Evolutionary conservation across 176 grass and related monocot species (phyloP), one percentile per base, ranked within the genome.

Genomic region (Zoysia japonica): DNA sequence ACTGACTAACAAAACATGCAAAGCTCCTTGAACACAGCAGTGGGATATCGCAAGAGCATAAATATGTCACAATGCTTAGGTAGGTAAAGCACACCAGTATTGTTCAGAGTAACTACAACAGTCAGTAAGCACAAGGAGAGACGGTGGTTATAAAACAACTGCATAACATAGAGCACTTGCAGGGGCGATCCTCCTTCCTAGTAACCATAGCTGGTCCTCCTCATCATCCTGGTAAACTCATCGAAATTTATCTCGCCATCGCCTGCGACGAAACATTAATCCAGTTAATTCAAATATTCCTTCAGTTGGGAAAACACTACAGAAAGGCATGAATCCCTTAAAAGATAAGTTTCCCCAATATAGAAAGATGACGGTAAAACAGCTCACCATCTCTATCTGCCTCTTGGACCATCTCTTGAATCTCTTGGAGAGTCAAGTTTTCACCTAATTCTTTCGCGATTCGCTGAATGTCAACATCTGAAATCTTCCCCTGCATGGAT

Each of bases 151-250:
- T 40, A 77, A 37, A 55, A 71, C 43, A 66, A 61, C 60, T 62
- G 70, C 62, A 67, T 37, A 28, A 55, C 35, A 43, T 38, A 36
- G 50, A 55, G 19, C 60, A 20, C 82, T 52, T n/a, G 2, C 82
- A 64, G 40, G 5, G 13, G 2, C 15, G 6, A 66, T 45, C 19
- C 5, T 36, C 40, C 72, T 95, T 36, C 40, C 72, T 95, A 95
- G 85, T 80, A 86, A 51, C 88, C 88, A 71, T 86, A 99, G 76
- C 54, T 84, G 4, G 92, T 89, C 68, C 87, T 91, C 64, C 71
- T 93, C 92, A 99, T 93, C 54, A 99, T 91, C 86, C 84, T 84
- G 16, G 71, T 43, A 67, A 99, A 99, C 62, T 96, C 96, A 0
- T 94, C 90, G 3, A 80, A 74, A 74, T 95, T 90, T 44, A 99